phyloP scores from a whole-genome alignment of 2,329 filamentous ascomycete genomes.

The Annulohypoxylon truncatum region DNA sequence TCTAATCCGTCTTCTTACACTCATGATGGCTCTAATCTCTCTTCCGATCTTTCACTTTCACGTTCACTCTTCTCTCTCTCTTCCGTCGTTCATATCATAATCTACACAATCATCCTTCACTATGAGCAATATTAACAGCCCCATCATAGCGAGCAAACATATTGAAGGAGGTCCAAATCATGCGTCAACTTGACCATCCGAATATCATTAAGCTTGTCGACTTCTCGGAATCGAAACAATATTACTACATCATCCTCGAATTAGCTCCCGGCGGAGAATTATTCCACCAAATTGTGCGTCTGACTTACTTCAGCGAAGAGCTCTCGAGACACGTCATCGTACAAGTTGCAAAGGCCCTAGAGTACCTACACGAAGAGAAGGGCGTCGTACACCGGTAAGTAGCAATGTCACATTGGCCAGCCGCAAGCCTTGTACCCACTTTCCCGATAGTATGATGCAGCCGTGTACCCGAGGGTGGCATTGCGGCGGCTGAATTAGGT shows the following conservation, averaged over 20 bases:
- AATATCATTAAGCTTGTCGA: conserved; percentile 95
- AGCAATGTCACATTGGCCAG: conserved; percentile 10
- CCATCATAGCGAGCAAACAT: conserved; percentile 87
- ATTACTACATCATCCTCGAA: conserved; percentile 98
- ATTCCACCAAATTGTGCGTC: conserved; percentile 97
- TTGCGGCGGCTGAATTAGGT: conserved; percentile 41
- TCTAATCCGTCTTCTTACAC: conserved; percentile 45
- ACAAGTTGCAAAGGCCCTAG: conserved; percentile 93
- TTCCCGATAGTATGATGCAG: not conserved
- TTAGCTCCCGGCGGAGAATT: conserved; percentile 94
- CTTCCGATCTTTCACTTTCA: conserved; percentile 22
- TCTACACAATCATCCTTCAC: conserved; percentile 8
- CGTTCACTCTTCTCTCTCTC: not conserved
- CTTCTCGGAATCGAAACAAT: conserved; percentile 92
- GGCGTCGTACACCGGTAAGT: conserved; percentile 96
- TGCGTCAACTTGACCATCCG: conserved; percentile 95
- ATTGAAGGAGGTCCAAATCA: conserved; percentile 97
- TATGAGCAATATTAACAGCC: conserved; percentile 44
- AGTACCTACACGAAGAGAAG: conserved; percentile 93
- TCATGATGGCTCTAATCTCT: conserved; percentile 43
- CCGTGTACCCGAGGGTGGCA: conserved; percentile 24
- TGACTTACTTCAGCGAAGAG: conserved; percentile 98
- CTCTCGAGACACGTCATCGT: conserved; percentile 93
- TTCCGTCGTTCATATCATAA: conserved; percentile 16
- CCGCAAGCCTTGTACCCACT: conserved; percentile 4